Conservation (phyloP, 1,284 basidiomycete genomes). For the Hortiboletus rubellus region DNA sequence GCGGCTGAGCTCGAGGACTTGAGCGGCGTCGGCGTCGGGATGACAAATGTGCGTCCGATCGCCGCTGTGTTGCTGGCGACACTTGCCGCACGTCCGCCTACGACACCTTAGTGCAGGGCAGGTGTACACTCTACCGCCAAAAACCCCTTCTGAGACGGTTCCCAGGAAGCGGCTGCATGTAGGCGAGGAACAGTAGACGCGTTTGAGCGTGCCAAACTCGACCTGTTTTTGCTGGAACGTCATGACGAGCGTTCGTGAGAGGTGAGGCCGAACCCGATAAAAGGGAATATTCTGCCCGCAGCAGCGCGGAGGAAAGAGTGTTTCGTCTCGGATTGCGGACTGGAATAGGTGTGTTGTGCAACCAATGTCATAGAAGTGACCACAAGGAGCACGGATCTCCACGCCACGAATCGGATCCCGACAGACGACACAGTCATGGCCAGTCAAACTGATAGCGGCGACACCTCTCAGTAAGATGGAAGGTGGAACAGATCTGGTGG, state of each 20-base stretch:
- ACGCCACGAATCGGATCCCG: conserved; percentile 33
- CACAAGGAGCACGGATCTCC: conserved; percentile 39
- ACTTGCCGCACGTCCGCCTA: conserved; percentile 36
- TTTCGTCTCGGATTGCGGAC: conserved; percentile 40
- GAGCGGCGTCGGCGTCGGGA: conserved; percentile 28
- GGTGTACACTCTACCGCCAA: conserved; percentile 9
- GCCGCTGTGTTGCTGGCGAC: conserved; percentile 30
- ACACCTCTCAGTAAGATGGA: not conserved
- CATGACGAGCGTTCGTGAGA: conserved; percentile 25
- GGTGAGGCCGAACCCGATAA: conserved; percentile 26
- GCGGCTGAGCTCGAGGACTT: conserved; percentile 37
- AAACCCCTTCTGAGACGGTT: conserved; percentile 23
- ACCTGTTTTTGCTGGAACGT: conserved; percentile 33
- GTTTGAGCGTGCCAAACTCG: conserved; percentile 40
- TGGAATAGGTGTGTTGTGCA: conserved; percentile 43
- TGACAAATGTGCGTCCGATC: conserved; percentile 27
- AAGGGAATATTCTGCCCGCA: conserved; percentile 39
- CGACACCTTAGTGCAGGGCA: conserved; percentile 32
- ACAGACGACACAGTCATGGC: conserved; percentile 40
- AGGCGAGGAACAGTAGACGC: conserved; percentile 45
- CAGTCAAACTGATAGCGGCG: conserved; percentile 21
- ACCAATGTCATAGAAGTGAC: conserved; percentile 41
- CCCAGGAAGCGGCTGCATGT: conserved; percentile 45
- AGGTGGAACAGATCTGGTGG: not conserved
- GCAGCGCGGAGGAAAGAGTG: conserved; percentile 47